Base-by-base conservation (phyloP, 805 yeast species). In the Diddensiella transvaalensis region DNA sequence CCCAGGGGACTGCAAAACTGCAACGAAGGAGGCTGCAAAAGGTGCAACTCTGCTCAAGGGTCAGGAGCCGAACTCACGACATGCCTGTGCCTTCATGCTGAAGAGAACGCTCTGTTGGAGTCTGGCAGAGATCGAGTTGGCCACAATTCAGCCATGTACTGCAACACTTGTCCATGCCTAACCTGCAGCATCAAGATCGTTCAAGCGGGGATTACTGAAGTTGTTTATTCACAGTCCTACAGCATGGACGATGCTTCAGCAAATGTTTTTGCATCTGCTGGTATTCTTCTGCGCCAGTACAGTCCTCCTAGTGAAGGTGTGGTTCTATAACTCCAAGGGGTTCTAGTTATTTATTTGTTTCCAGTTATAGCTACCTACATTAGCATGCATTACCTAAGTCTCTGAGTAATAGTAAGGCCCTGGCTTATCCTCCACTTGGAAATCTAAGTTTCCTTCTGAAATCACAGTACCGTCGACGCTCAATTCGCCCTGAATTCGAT, bases 171-270 rank as follows among this genome's bases (percentile, higher is more conserved):
- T 60, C 99, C 99, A 0, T 93, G 99, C 63, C 71, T 93, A 50
- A 93, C 99, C 0, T 93, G 99, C 63, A 82, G 96, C 3, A 88
- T 93, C 36, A 93, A 93, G 68, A 91, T 93, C 46, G 96, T 89
- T 5, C 99, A 93, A 67, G 75, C 85, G 55, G 99, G 99, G 1
- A 82, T 93, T 39, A 75, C 71, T 13, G 96, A 90, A 64, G 99
- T 93, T 4, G 95, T 93, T 2, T 93, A 91, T 60, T 87, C 95
- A 4, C 95, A 87, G 65, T 80, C 87, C 50, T 93, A 93, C 63
- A 82, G 89, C 38, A 93, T 93, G 98, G 99, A 93, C 63, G 78
- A 71, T 6, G 72, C 75, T n/a, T 80, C 91, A 22, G 83, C 82
- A 42, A 69, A 72, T 42, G 91, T 93, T 0, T 73, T 91, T 64